Evolutionary conservation across 2,329 filamentous ascomycete species (phyloP).

Genomic region (Colletotrichum spaethianum): DNA sequence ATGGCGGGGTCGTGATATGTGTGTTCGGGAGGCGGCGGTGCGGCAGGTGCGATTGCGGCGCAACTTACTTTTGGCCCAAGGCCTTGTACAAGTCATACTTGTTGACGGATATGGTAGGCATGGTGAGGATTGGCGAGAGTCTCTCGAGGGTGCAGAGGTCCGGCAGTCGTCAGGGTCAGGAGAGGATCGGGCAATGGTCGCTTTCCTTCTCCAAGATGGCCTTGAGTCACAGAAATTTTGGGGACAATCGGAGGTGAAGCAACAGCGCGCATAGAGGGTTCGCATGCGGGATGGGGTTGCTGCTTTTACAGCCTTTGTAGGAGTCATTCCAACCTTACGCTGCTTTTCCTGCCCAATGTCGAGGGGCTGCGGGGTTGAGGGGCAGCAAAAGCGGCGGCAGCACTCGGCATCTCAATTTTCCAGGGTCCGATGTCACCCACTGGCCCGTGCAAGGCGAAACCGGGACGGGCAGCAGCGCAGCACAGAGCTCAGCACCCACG

Average conservation of each 20-base stretch:
- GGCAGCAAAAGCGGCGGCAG: constrained; percentile 37
- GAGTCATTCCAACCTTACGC: constrained; percentile 14
- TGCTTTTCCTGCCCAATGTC: background rate
- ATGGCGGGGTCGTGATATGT: constrained; percentile 35
- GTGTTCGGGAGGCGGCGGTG: constrained; percentile 6
- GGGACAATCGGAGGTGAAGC: constrained; percentile 37
- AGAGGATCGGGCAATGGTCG: constrained; percentile 30
- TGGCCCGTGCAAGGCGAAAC: constrained; percentile 27
- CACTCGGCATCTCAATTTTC: constrained; percentile 40
- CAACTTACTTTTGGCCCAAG: constrained; percentile 84
- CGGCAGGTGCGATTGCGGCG: constrained; percentile 43
- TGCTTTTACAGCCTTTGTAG: constrained; percentile 21
- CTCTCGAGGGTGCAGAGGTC: constrained; percentile 21
- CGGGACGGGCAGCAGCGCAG: constrained; percentile 11
- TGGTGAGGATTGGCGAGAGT: constrained; percentile 56
- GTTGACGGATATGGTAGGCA: constrained; percentile 98
- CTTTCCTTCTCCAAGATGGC: constrained; percentile 36
- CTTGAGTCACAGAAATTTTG: constrained; percentile 61
- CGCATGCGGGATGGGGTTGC: constrained; percentile 36
- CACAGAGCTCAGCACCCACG: background rate
- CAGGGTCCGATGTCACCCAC: constrained; percentile 33
- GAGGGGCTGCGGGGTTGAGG: constrained; percentile 38
- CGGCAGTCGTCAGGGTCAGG: constrained; percentile 33
- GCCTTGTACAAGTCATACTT: constrained; percentile 96
- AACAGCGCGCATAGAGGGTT: constrained; percentile 30